These are phyloP conservation scores for Pythium aristosporum DNA, from an alignment of 352 stramenopile species.

Conservation along the genomic window DNA sequence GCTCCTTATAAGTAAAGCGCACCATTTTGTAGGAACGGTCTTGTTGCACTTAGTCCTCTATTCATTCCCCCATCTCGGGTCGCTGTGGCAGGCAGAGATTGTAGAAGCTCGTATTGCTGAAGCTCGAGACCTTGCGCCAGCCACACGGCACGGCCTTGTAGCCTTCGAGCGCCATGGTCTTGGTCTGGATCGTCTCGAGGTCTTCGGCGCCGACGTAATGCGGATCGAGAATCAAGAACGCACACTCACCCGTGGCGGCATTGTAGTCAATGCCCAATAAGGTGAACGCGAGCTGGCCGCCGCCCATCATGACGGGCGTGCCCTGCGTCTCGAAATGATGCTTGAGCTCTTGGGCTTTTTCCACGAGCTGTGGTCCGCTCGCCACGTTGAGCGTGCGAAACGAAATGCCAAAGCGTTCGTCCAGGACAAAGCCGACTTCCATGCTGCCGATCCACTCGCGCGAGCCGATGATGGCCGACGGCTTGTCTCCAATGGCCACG, in stretches of 20 bases:
- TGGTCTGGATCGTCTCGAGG: constrained; percentile 60
- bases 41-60: too few species aligned
- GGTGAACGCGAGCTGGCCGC: constrained; percentile 80
- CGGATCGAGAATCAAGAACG: constrained; percentile 81
- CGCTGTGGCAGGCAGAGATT: constrained; percentile 77
- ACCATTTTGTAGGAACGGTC: constrained; percentile 3
- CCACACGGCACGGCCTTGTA: constrained; percentile 75
- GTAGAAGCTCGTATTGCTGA: constrained; percentile 70
- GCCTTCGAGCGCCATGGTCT: constrained; percentile 54
- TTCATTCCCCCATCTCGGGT: constrained; percentile 20
- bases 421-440: constrained; percentile 82
- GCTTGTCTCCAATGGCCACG: constrained; percentile 82
- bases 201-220: constrained; percentile 80
- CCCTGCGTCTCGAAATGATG: constrained; percentile 79
- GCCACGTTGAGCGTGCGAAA: constrained; percentile 69
- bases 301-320: constrained; percentile 87
- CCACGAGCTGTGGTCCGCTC: constrained; percentile 51
- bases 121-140: constrained; percentile 60
- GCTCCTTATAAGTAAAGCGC: constrained; percentile 11
- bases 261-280: constrained; percentile 79
- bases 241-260: constrained; percentile 47
- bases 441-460: constrained; percentile 84
- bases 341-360: constrained; percentile 64
- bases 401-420: constrained; percentile 70
- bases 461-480: constrained; percentile 58